These are phyloP conservation scores for Aspergillus sp. DNA, from an alignment of 2,329 filamentous ascomycete species.

Conservation along the genomic window DNA sequence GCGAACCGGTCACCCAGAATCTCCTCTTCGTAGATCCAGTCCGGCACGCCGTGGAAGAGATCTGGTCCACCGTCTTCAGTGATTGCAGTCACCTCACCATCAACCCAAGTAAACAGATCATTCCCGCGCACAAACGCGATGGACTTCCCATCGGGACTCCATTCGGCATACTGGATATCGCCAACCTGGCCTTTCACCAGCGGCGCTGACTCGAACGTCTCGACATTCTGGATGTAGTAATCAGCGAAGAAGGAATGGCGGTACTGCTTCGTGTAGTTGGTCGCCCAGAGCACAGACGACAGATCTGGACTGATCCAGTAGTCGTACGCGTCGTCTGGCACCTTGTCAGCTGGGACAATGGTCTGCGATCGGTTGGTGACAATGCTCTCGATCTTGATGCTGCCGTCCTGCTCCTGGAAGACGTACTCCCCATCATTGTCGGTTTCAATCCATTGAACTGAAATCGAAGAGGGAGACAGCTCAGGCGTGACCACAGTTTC, in stretches of 20 bases:
- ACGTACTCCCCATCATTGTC: conserved; percentile 64
- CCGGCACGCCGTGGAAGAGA: conserved; percentile 86
- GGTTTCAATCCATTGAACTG: conserved; percentile 58
- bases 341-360: conserved; percentile 58
- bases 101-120: conserved; percentile 61
- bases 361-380: conserved; percentile 57
- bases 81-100: conserved; percentile 60
- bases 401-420: conserved; percentile 50
- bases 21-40: conserved; percentile 91
- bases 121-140: conserved; percentile 69
- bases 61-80: conserved; percentile 81
- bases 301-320: conserved; percentile 64
- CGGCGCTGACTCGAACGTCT: conserved; percentile 48
- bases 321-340: conserved; percentile 56
- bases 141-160: conserved; percentile 58
- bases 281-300: conserved; percentile 60
- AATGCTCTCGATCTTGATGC: conserved; percentile 62
- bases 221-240: conserved; percentile 64
- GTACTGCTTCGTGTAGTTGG: conserved; percentile 68
- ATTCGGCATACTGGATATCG: conserved; percentile 67
- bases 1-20: conserved; percentile 73
- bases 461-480: conserved; percentile 49
- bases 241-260: conserved; percentile 68
- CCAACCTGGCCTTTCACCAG: conserved; percentile 60
- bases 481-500: conserved; percentile 53